phyloP scores from a whole-genome alignment of 306 rosid species.

The Prunus armeniaca region DNA sequence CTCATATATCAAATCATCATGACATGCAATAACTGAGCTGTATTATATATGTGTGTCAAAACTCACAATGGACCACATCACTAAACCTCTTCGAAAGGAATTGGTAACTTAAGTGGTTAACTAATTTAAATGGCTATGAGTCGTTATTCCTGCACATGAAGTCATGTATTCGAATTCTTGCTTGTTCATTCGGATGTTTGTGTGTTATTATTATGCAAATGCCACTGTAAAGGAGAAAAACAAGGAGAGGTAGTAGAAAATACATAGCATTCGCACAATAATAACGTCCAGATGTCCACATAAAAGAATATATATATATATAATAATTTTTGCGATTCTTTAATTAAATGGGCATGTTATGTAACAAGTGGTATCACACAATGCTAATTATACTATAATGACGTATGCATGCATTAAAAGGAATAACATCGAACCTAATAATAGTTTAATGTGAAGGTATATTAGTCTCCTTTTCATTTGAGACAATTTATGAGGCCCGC shows the following conservation, averaged over 20 bases:
- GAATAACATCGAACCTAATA: background rate
- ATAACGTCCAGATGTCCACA: too few species aligned
- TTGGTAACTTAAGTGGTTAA: too few species aligned
- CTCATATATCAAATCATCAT: background rate
- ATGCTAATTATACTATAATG: background rate
- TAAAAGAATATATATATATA: too few species aligned
- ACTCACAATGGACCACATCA: background rate
- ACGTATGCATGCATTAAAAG: background rate
- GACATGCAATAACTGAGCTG: background rate
- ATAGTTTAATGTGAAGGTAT: slow-evolving; percentile 5
- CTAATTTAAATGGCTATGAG: too few species aligned
- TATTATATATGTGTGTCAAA: background rate
- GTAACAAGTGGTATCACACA: background rate
- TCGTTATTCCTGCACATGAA: too few species aligned
- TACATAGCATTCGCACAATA: too few species aligned
- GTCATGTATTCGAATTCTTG: too few species aligned
- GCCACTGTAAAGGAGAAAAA: too few species aligned
- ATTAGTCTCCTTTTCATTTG: slow-evolving; percentile 6
- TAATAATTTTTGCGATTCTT: background rate
- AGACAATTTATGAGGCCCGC: slow-evolving; percentile 5
- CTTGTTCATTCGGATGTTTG: fast-evolving
- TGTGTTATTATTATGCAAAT: too few species aligned
- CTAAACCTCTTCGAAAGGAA: background rate
- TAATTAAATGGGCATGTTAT: background rate
- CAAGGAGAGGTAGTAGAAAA: too few species aligned